These are phyloP conservation scores for Stemphylium lycopersici DNA, from an alignment of 2,329 filamentous ascomycete species.

Conservation along the genomic window DNA sequence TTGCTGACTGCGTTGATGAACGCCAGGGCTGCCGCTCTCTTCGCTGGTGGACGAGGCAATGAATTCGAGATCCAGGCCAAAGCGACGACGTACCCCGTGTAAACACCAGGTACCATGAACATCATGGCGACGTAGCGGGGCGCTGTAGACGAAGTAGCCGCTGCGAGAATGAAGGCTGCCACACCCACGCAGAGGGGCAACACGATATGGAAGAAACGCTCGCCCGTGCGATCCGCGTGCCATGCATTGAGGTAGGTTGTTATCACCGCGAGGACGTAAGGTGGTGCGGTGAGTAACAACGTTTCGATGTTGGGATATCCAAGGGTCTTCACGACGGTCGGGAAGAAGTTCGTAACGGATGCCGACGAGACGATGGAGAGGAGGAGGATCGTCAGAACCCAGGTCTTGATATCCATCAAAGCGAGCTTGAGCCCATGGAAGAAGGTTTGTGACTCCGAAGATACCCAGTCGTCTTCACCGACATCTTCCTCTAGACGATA, in stretches of 20 bases:
- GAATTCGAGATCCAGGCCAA: slow-evolving; percentile 79
- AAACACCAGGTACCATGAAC: slow-evolving; percentile 69
- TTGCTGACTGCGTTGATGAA: slow-evolving; percentile 79
- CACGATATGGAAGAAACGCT: slow-evolving; percentile 72
- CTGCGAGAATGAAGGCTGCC: slow-evolving; percentile 70
- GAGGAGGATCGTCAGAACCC: slow-evolving; percentile 48
- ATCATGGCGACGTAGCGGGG: slow-evolving; percentile 75
- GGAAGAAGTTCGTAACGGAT: slow-evolving; percentile 61
- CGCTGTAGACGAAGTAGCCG: slow-evolving; percentile 64
- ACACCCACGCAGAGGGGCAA: slow-evolving; percentile 67
- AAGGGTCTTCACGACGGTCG: slow-evolving; percentile 66
- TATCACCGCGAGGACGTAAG: slow-evolving; percentile 60
- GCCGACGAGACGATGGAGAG: slow-evolving; percentile 50
- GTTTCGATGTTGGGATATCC: slow-evolving; percentile 63
- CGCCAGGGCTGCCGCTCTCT: slow-evolving; percentile 73
- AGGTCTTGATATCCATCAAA: slow-evolving; percentile 49
- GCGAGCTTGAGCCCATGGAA: slow-evolving; percentile 51
- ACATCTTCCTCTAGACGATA: slow-evolving; percentile 48
- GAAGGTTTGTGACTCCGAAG: slow-evolving; percentile 44
- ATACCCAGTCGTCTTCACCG: slow-evolving; percentile 50
- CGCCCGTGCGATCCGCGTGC: slow-evolving; percentile 73
- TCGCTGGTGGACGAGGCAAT: slow-evolving; percentile 75
- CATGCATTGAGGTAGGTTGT: slow-evolving; percentile 69
- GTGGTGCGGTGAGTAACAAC: slow-evolving; percentile 54
- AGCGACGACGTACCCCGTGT: slow-evolving; percentile 66